Percentiles rank a stretch among this genome's conserved stretches.
Evolutionary conservation across 2,329 filamentous ascomycete genomes (phyloP).

Genomic region (Fusarium aywerte): DNA sequence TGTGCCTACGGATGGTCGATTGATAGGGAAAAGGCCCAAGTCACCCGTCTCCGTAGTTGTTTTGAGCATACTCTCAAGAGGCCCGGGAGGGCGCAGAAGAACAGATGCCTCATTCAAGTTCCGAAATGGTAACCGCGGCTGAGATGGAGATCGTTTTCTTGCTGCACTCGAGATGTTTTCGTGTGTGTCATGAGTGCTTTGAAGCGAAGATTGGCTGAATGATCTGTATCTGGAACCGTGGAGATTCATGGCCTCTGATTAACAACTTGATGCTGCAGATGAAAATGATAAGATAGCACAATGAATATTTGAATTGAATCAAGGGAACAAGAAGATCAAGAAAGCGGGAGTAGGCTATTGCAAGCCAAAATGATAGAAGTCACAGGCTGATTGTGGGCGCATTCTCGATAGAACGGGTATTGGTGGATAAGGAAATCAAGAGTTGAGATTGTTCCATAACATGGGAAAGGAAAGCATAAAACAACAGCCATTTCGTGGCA

Average conservation of each 20-base stretch:
- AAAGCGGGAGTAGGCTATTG: constrained; percentile 31
- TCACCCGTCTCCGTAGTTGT: constrained; percentile 74
- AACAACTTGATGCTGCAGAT: constrained; percentile 20
- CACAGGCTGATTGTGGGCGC: constrained; percentile 27
- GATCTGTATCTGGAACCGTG: constrained; percentile 48
- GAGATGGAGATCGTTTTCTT: constrained; percentile 39
- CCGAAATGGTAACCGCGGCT: constrained; percentile 54
- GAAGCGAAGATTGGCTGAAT: constrained; percentile 55
- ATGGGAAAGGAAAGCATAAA: neutral
- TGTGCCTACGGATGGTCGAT: constrained; percentile 47
- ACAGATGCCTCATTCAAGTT: constrained; percentile 57
- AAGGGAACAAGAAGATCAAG: constrained; percentile 40
- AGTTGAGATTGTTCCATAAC: neutral
- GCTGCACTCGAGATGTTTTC: constrained; percentile 31
- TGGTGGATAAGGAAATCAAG: neutral
- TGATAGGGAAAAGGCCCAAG: constrained; percentile 69
- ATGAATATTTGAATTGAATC: constrained; percentile 36
- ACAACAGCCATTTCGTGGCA: neutral
- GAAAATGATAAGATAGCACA: constrained; percentile 28
- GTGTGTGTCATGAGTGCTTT: constrained; percentile 48
- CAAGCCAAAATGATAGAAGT: constrained; percentile 38
- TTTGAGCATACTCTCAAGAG: constrained; percentile 72
- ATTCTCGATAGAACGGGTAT: constrained; percentile 28
- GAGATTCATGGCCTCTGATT: constrained; percentile 46
- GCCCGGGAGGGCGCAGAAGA: constrained; percentile 61